phyloP scores from a whole-genome alignment of 352 stramenopile species.

The Phytophthora sp. region DNA sequence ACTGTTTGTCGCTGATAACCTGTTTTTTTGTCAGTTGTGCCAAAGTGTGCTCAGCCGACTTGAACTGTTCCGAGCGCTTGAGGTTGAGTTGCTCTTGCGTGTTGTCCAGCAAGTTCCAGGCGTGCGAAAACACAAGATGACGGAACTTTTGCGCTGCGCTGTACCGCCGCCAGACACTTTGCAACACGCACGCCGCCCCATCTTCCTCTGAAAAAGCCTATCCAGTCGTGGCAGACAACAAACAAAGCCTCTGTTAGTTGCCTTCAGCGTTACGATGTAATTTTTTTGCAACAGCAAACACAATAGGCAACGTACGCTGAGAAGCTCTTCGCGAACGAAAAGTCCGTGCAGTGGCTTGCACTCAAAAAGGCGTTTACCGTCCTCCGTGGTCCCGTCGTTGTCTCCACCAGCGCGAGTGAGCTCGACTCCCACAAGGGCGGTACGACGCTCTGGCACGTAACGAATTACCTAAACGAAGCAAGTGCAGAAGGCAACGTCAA shows the following conservation, averaged over 20 bases:
- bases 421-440: conserved; percentile 82
- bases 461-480: conserved; percentile 57
- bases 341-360: conserved; percentile 82
- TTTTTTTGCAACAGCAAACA: background rate
- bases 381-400: conserved; percentile 65
- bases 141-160: conserved; percentile 84
- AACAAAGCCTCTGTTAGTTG: conserved; percentile 5
- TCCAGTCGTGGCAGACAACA: background rate
- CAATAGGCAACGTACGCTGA: conserved; percentile 46
- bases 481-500: conserved; percentile 16
- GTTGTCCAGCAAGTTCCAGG: conserved; percentile 92
- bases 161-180: conserved; percentile 76
- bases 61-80: conserved; percentile 87
- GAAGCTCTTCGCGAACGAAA: conserved; percentile 85
- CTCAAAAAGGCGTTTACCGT: conserved; percentile 83
- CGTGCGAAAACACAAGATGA: conserved; percentile 77
- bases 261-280: background rate
- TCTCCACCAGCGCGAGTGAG: conserved; percentile 81
- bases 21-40: conserved; percentile 75
- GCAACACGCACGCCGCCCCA: conserved; percentile 73
- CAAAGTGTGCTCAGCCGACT: conserved; percentile 82
- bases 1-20: too few relatives aligned
- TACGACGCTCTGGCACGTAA: conserved; percentile 62
- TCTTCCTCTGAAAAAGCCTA: conserved; percentile 85
- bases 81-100: conserved; percentile 91